Evolutionary conservation across 78 protist genomes (phyloP).

Genomic region (Dictyostelium capitatum): DNA sequence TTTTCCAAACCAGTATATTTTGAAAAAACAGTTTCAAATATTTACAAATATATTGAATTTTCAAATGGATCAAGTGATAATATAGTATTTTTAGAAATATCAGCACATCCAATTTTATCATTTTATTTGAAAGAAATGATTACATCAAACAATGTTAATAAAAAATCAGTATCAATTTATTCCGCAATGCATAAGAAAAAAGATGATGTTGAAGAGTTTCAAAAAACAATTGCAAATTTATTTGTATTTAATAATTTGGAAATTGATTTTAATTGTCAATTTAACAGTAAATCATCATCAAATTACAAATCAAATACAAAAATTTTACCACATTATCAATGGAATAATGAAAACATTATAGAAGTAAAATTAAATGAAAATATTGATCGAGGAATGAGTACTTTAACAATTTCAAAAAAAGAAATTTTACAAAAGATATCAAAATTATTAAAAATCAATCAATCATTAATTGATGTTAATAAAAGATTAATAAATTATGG

Average conservation of each 20-base stretch:
- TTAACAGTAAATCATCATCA: background rate
- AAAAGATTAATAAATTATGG: conserved; percentile 53
- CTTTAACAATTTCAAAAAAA: no score
- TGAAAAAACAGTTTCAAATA: background rate
- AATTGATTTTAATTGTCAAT: conserved; percentile 9
- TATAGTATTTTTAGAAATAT: conserved; percentile 33
- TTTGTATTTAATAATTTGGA: background rate
- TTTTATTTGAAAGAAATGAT: conserved; percentile 39
- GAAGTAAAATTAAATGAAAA: background rate
- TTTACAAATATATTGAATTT: background rate
- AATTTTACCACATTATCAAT: background rate
- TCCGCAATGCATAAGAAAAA: background rate
- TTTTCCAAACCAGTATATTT: background rate
- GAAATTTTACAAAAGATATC: background rate
- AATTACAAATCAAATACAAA: background rate
- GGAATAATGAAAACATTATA: background rate
- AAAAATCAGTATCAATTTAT: background rate
- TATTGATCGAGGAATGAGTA: no score
- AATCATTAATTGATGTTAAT: background rate
- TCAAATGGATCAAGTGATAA: background rate
- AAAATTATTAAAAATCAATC: background rate
- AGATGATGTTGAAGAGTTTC: background rate
- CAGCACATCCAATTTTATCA: conserved; percentile 57
- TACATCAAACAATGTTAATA: background rate
- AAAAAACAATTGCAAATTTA: background rate